Conservation (phyloP, 345 rosid genomes). For the Eucalyptus guilfoylei region DNA sequence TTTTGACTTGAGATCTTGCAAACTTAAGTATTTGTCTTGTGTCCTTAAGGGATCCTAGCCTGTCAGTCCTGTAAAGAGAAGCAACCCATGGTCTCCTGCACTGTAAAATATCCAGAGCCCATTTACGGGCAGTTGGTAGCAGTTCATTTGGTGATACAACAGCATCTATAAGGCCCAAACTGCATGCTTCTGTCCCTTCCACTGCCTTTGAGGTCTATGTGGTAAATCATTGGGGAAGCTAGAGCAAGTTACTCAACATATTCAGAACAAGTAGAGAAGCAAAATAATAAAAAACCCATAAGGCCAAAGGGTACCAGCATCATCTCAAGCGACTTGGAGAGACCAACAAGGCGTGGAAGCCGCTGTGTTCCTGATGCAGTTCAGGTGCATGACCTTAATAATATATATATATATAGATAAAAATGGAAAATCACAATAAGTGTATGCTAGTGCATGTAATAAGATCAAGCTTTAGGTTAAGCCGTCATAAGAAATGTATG, state of each 20-base stretch:
- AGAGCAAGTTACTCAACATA: background rate
- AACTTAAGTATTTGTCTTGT: slow-evolving; percentile 82
- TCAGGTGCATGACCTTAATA: slow-evolving; percentile 3
- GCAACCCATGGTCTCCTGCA: slow-evolving; percentile 76
- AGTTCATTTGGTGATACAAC: slow-evolving; percentile 58
- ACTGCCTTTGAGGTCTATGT: slow-evolving; percentile 75
- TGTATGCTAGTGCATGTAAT: background rate
- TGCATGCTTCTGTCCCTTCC: slow-evolving; percentile 59
- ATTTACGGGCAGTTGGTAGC: slow-evolving; percentile 55
- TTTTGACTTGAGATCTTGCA: slow-evolving; percentile 63
- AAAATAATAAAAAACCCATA: background rate
- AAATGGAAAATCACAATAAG: background rate
- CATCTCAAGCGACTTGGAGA: slow-evolving; percentile 88
- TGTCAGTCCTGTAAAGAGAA: slow-evolving; percentile 69
- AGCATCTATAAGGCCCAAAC: slow-evolving; percentile 75
- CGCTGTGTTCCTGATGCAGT: slow-evolving; percentile 81
- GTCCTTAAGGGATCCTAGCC: slow-evolving; percentile 78
- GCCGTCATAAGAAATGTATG: background rate
- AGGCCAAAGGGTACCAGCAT: slow-evolving; percentile 56
- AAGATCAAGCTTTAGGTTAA: background rate
- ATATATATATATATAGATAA: background rate
- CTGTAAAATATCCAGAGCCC: slow-evolving; percentile 78
- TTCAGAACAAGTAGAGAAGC: background rate
- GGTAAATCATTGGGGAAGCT: background rate
- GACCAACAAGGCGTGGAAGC: slow-evolving; percentile 99